Conservation (phyloP, 73 alveolate species). For the Tetrahymena borealis region DNA sequence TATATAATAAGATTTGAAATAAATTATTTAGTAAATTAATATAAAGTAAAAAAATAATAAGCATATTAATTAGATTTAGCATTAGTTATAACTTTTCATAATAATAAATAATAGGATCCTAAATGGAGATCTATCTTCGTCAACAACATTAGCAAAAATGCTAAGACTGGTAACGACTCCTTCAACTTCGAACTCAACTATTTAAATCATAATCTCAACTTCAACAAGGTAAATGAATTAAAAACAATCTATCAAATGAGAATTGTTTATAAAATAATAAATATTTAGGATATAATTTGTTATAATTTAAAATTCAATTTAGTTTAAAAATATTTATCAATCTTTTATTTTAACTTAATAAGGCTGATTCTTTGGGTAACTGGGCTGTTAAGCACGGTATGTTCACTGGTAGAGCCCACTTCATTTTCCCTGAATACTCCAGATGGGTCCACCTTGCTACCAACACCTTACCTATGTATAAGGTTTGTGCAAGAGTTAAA, state of each 20-base stretch:
- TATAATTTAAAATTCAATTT: no score
- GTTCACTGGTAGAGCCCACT: conserved; percentile 65
- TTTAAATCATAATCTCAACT: conserved; percentile 13
- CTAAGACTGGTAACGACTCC: conserved; percentile 4
- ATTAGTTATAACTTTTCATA: not conserved
- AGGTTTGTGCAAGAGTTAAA: conserved; percentile 71
- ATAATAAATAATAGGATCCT: conserved; percentile 25
- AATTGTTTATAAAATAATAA: conserved; percentile 19
- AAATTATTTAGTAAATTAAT: no score
- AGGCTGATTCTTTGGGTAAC: conserved; percentile 59
- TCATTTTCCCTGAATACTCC: conserved; percentile 70
- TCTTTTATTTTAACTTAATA: no score
- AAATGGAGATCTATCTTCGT: conserved; percentile 68
- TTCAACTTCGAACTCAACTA: conserved; percentile 16
- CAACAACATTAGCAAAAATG: conserved; percentile 29
- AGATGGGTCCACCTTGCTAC: conserved; percentile 74
- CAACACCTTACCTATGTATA: conserved; percentile 77
- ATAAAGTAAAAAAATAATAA: conserved; percentile 3
- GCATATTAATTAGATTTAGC: not conserved
- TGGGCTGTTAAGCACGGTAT: conserved; percentile 58
- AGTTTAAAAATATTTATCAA: no score
- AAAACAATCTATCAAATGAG: conserved; percentile 18
- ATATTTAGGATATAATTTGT: conserved; percentile 8
- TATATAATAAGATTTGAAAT: not conserved
- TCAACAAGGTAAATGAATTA: conserved; percentile 24